Conservation (phyloP, 2,329 filamentous ascomycete species). For the Chrysoporthe austroafricana region DNA sequence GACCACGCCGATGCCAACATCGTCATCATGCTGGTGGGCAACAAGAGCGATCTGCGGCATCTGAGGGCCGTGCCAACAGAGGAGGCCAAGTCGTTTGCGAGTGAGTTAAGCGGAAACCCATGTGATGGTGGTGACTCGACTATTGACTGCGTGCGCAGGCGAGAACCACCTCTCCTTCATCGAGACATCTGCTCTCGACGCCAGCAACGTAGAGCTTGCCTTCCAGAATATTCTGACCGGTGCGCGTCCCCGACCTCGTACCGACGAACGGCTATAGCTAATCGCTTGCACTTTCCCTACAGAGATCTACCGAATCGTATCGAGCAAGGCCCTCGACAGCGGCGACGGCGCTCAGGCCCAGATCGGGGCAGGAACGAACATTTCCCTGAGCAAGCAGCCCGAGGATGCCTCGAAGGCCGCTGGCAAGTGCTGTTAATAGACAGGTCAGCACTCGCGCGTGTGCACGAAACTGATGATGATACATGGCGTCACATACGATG, state of each 20-base stretch:
- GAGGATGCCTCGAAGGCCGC: slow-evolving; percentile 76
- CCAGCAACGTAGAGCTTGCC: slow-evolving; percentile 97
- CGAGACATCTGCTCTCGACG: slow-evolving; percentile 97
- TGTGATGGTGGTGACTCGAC: neutral
- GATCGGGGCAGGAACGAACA: slow-evolving; percentile 78
- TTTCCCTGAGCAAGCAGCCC: slow-evolving; percentile 84
- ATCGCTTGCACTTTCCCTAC: slow-evolving; percentile 28
- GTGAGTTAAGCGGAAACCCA: slow-evolving; percentile 49
- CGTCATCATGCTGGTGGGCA: slow-evolving; percentile 99
- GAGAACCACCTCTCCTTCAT: slow-evolving; percentile 99
- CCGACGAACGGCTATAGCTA: neutral
- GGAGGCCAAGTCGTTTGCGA: slow-evolving; percentile 97
- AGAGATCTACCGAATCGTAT: slow-evolving; percentile 99
- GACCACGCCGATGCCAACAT: slow-evolving; percentile 99
- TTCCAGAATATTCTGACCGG: slow-evolving; percentile 99
- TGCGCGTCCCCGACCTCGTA: slow-evolving; percentile 47
- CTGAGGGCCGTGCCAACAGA: slow-evolving; percentile 95
- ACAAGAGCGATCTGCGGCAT: slow-evolving; percentile 99
- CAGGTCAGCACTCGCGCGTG: slow-evolving; percentile 30
- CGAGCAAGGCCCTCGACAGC: slow-evolving; percentile 93
- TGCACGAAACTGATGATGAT: slow-evolving; percentile 40
- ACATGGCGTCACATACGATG: slow-evolving; percentile 39
- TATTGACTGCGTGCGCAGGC: slow-evolving; percentile 58
- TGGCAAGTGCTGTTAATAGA: slow-evolving; percentile 76
- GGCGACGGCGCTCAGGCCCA: slow-evolving; percentile 81